Evolutionary conservation across 2,329 filamentous ascomycete species (phyloP), one percentile per base, ranked within the genome.

Genomic region (Alternaria triticina): DNA sequence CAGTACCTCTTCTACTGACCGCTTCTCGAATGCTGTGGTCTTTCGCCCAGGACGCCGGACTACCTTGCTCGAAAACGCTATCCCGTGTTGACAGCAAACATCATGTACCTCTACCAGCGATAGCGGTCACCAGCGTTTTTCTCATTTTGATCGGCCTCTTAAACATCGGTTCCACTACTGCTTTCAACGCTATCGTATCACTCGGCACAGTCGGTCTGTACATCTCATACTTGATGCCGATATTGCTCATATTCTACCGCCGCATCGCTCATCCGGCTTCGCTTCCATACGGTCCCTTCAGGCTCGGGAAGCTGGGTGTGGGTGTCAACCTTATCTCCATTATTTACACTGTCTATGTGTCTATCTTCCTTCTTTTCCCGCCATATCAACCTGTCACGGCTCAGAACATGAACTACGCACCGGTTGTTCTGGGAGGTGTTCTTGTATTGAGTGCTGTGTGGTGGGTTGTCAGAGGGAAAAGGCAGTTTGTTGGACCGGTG

Each of bases 31-130:
- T 76, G 52, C 61, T 72, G 6, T 72, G 73, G 61, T 72, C 75
- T 13, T 72, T 72, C 11, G 68, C 70, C 3, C 50, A 65, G 4
- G 70, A 72, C 57, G 45, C 57, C 33, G 70, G 64, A 28, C 83
- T 59, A 82, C 87, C 71, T 12, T 66, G 54, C 23, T 66, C 60
- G 25, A 60, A 27, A 27, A 23, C 62, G 7, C 57, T 74, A 15
- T 49, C 28, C 15, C 61, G 62, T 17, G 69, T 74, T 2, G 52
- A 69, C 9, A 57, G 62, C 13, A 52, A 36, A 12, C 64, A 66
- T 54, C 69, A 72, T 20, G 67, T 75, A 7, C 71, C 71, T 3
- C 4, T 71, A 4, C 52, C 64, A 8, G 59, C 62, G 10, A 62
- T 74, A 20, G 57, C 40, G 6, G 51, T 62, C 17, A 71, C 70